A percentile compares a stretch with the other conserved stretches of the same genome.
Evolutionary conservation across 345 rosid genomes (phyloP).

Genomic region (Syzygium oleosum): DNA sequence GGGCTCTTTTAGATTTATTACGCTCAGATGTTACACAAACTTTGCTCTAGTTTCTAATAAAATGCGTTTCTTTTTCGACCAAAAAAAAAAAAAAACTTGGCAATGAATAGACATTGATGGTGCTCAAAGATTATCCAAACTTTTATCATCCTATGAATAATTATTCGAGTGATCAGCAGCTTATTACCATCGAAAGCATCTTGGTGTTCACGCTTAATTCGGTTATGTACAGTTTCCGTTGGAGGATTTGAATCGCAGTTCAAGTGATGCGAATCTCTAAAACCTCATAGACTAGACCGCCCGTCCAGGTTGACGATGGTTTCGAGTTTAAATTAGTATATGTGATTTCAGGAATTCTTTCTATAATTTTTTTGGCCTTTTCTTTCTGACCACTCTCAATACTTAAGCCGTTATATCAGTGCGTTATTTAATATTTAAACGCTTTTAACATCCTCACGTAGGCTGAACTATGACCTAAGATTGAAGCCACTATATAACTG

Average conservation of each 20-base stretch:
- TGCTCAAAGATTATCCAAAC: not conserved
- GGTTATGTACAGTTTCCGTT: not conserved
- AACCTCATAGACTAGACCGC: not conserved
- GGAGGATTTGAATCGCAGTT: not conserved
- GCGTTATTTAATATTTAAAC: not conserved
- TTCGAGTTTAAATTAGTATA: not conserved
- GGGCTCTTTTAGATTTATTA: too few species aligned
- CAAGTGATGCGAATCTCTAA: not conserved
- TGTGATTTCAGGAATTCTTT: not conserved
- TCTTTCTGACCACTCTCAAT: not conserved
- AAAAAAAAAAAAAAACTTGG: not conserved
- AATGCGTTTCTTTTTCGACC: too few species aligned
- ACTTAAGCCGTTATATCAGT: not conserved
- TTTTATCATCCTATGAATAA: not conserved
- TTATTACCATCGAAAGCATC: not conserved
- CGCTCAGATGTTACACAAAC: too few species aligned
- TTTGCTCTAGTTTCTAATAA: too few species aligned
- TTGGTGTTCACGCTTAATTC: not conserved
- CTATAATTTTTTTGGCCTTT: not conserved
- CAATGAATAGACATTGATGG: not conserved
- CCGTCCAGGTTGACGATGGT: not conserved
- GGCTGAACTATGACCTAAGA: not conserved
- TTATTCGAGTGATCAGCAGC: not conserved
- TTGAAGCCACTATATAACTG: not conserved
- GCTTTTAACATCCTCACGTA: not conserved